Percentiles rank a stretch among this genome's conserved stretches.
These are phyloP conservation scores for Leptographium galeiforme DNA, from an alignment of 2,329 filamentous ascomycete species.

Conservation along the genomic window DNA sequence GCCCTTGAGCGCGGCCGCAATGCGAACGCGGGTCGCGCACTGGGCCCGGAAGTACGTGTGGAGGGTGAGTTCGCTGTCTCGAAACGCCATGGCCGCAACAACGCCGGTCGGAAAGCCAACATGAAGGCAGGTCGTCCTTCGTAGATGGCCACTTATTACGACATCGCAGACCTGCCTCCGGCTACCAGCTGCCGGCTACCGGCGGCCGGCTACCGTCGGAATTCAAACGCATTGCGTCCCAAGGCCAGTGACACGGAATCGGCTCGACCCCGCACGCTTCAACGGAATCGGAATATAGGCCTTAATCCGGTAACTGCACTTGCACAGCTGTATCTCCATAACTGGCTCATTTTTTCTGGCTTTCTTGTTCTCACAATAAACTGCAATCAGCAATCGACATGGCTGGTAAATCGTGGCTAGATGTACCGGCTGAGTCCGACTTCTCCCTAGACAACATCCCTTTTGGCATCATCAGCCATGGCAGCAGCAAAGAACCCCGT, in stretches of 20 bases:
- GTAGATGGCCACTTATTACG: not conserved
- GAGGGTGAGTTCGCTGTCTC: not conserved
- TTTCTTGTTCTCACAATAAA: not conserved
- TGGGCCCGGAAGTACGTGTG: not conserved
- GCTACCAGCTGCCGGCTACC: not conserved
- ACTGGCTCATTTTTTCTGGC: no score
- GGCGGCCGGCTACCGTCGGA: not conserved
- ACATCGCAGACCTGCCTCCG: no score
- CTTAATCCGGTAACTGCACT: not conserved
- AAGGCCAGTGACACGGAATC: not conserved
- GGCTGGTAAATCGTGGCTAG: not conserved
- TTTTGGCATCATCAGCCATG: not conserved
- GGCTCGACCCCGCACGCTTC: not conserved
- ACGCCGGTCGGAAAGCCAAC: no score
- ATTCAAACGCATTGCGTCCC: not conserved
- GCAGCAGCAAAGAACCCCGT: not conserved
- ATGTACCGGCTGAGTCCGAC: not conserved
- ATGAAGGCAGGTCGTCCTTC: not conserved
- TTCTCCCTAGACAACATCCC: not conserved
- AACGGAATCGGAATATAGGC: not conserved
- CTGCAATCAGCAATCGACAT: not conserved
- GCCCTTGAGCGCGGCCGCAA: not conserved
- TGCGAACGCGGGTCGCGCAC: not conserved
- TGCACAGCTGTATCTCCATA: no score
- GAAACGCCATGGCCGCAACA: not conserved